Evolutionary conservation across 2,329 filamentous ascomycete genomes (phyloP), one percentile per base, ranked within the genome.

Genomic region (Emergomyces orientalis): DNA sequence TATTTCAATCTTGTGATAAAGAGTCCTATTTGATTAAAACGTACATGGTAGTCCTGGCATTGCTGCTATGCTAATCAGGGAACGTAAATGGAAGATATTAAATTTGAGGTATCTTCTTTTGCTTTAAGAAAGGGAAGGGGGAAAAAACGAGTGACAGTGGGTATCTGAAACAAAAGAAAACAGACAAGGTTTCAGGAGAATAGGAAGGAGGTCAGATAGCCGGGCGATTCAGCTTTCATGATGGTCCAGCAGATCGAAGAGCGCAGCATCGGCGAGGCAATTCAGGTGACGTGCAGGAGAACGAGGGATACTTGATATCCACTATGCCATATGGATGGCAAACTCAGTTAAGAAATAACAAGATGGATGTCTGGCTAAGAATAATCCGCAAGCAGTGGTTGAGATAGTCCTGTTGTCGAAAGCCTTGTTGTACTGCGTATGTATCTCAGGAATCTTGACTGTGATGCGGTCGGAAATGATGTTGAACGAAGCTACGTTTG

Each of bases 31-130:
- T 3, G 22, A 14, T 41, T 41, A 11, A 5, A 54, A 72, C 75
- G 63, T 72, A 79, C 77, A 72, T 57, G 77, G 77, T 71, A 79
- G 70, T 58, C 77, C 77, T 68, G 77, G 77, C 77, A 79, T 79
- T 65, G 68, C 69, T 71, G 62, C 62, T 61, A 60, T 22, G 4
- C 25, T 41, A 62, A n/a, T 39, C 1, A 39, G 6, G 37, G 37
- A 39, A 39, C 2, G 1, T 39, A 13, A 39, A 3, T 14, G 11
- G 13, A 39, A 39, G 37, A 39, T 39, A 39, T 9, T 7, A 59
- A 19, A n/a, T 43, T 62, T 34, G 6, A 45, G 14, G 5, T 19
- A 45, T 17, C 41, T n/a, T 45, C 41, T 2, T n/a, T 19, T 45
- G 1, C 14, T n/a, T n/a, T n/a, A 2, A 47, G n/a, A 25, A 25